phyloP scores from a whole-genome alignment of 2,329 filamentous ascomycete genomes.

The Cytospora piceae region DNA sequence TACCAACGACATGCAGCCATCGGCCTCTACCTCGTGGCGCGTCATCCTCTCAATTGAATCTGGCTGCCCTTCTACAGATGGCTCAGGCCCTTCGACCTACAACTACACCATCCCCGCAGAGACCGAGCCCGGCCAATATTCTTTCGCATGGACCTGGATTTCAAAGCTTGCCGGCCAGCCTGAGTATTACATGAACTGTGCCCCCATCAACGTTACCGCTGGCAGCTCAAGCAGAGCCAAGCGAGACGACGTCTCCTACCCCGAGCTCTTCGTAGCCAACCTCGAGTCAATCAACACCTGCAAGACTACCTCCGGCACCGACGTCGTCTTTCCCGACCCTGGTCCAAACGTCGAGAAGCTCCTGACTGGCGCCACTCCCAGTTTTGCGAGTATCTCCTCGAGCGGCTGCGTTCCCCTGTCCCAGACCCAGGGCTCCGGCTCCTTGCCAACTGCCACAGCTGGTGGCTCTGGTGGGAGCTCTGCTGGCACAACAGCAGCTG shows the following conservation, averaged over 20 bases:
- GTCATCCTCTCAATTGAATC: slow-evolving; percentile 89
- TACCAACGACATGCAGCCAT: slow-evolving; percentile 74
- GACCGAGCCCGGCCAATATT: slow-evolving; percentile 75
- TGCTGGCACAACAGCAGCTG: slow-evolving; percentile 1
- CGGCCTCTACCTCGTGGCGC: slow-evolving; percentile 72
- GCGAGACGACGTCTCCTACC: slow-evolving; percentile 55
- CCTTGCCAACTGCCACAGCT: slow-evolving; percentile 27
- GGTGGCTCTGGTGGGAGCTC: slow-evolving; percentile 6
- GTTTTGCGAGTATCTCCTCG: slow-evolving; percentile 27
- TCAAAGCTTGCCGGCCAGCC: slow-evolving; percentile 84
- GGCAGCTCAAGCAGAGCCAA: slow-evolving; percentile 51
- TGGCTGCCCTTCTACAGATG: slow-evolving; percentile 72
- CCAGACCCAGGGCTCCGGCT: slow-evolving; percentile 31
- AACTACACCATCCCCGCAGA: slow-evolving; percentile 72
- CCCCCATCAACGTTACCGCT: slow-evolving; percentile 66
- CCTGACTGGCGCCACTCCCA: slow-evolving; percentile 7
- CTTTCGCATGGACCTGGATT: slow-evolving; percentile 85
- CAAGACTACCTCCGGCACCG: slow-evolving; percentile 23
- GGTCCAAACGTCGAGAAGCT: slow-evolving; percentile 34
- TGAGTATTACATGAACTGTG: slow-evolving; percentile 98
- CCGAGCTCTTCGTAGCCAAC: slow-evolving; percentile 31
- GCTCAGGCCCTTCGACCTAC: slow-evolving; percentile 62
- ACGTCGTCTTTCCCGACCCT: slow-evolving; percentile 35
- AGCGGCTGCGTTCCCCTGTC: slow-evolving; percentile 27
- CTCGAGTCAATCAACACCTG: slow-evolving; percentile 29